These are phyloP conservation scores for Nigrograna mackinnonii DNA, from an alignment of 2,329 filamentous ascomycete species.

Conservation along the genomic window DNA sequence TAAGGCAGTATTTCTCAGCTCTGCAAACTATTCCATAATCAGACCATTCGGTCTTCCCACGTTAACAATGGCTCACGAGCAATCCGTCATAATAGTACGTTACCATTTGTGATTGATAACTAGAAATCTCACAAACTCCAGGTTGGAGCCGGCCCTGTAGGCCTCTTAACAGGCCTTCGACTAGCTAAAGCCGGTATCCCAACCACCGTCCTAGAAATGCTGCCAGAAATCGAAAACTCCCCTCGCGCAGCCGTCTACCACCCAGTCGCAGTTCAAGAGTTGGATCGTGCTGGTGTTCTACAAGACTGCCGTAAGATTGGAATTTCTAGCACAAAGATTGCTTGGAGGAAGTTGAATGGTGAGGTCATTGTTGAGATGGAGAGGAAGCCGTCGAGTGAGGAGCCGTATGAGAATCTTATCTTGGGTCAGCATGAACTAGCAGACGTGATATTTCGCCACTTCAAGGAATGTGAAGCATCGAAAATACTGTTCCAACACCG, in stretches of 20 bases:
- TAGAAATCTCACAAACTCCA: background rate
- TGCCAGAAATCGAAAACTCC: conserved; percentile 6
- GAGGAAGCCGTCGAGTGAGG: conserved; percentile 14
- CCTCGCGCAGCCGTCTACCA: conserved; percentile 9
- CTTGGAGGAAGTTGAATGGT: conserved; percentile 7
- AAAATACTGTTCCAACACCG: conserved; percentile 3
- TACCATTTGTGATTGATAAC: background rate
- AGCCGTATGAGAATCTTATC: conserved; percentile 19
- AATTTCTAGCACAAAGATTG: conserved; percentile 4
- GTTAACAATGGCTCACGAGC: background rate
- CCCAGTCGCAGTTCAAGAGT: conserved; percentile 8
- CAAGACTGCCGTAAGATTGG: conserved; percentile 7
- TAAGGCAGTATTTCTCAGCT: background rate
- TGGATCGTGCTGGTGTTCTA: conserved; percentile 6
- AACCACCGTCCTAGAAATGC: conserved; percentile 4
- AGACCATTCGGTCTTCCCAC: background rate
- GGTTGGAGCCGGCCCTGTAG: conserved; percentile 9
- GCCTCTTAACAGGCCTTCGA: conserved; percentile 6
- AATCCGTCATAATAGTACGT: conserved; percentile 4
- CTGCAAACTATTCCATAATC: background rate
- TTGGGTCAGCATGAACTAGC: conserved; percentile 18
- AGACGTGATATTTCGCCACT: conserved; percentile 15
- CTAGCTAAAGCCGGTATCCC: conserved; percentile 4
- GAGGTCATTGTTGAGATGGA: conserved; percentile 9
- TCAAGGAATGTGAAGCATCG: conserved; percentile 3